A percentile compares a stretch with the other conserved stretches of the same genome.
Conservation (phyloP, 2,329 filamentous ascomycete genomes). For the Penicillium sp. region DNA sequence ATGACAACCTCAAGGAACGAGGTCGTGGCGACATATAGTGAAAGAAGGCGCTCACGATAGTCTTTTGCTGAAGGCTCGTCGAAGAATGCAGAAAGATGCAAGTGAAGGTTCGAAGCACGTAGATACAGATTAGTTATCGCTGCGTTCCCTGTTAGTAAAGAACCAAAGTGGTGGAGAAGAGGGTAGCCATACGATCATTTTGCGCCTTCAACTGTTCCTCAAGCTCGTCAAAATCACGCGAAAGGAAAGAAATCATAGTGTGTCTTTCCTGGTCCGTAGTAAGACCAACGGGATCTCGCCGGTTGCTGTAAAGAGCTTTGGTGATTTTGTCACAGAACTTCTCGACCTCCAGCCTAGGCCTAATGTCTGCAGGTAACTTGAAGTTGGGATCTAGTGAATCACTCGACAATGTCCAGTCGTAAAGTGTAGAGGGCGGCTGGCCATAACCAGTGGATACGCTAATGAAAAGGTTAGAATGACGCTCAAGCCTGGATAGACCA, state of each 20-base stretch:
- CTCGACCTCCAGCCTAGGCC: constrained; percentile 59
- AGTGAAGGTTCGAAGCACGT: constrained; percentile 51
- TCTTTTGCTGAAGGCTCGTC: constrained; percentile 52
- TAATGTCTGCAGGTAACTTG: constrained; percentile 56
- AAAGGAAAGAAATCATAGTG: constrained; percentile 50
- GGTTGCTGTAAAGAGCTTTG: constrained; percentile 60
- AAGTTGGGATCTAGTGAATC: constrained; percentile 51
- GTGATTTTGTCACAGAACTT: constrained; percentile 63
- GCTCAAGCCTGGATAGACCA: not conserved
- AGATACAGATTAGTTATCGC: constrained; percentile 54
- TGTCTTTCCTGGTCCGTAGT: constrained; percentile 50
- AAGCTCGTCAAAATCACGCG: constrained; percentile 53
- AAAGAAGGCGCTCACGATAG: constrained; percentile 51
- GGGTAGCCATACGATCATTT: constrained; percentile 43
- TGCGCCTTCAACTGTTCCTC: constrained; percentile 55
- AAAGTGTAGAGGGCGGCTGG: constrained; percentile 65
- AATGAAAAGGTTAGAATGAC: constrained; percentile 10
- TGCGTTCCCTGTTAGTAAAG: constrained; percentile 20
- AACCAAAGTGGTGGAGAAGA: not conserved
- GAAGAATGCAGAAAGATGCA: constrained; percentile 55
- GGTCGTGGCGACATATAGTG: constrained; percentile 51
- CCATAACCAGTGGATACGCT: constrained; percentile 71
- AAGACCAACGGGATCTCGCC: constrained; percentile 57
- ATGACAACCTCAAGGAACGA: constrained; percentile 53
- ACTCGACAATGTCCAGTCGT: constrained; percentile 60